Base-by-base conservation (phyloP, 2,329 filamentous ascomycete genomes). In the Aspergillus vadensis region DNA sequence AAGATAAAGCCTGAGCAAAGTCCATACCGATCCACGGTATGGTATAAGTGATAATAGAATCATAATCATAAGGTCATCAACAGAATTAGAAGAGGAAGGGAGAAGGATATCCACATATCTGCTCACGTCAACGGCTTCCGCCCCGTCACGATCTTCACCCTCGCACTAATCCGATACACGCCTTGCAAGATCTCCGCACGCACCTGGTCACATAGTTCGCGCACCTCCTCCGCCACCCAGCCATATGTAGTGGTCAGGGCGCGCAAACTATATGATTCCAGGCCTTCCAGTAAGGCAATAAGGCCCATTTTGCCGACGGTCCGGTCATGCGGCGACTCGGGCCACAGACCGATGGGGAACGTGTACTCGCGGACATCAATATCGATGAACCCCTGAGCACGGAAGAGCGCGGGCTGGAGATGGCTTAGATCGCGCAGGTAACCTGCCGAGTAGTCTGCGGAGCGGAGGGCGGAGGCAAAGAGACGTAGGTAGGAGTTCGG, bases 301-400 rank as follows among this genome's bases (percentile, higher is more conserved):
- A 79, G 66, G 15, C 69, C 70, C 77, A 80, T 78, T 58, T 80
- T 79, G 6, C 77, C 77, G 21, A 79, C 61, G 1, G 74, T 72
- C 36, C 72, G 72, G 51, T 74, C 70, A 5, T 59, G 67, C 5
- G 70, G 64, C 48, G 77, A 73, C 0, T 70, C 59, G 9, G 74
- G 71, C 76, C 76, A 78, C 6, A 72, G 65, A 1, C 76, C 76
- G 15, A 79, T 66, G 5, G 76, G 76, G 7, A 79, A 65, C 3
- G 70, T 72, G 44, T 74, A 68, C 50, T 79, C 76, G 2, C 74
- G 74, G 1, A 75, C 74, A 21, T 70, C 69, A 5, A 81, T 71
- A 38, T 81, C 75, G 15, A 72, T 75, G 62, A 83, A 81, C 1
- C 81, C 81, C 0, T 77, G 79, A 27, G 74, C 73, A 43, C 72